A percentile compares a stretch with the other conserved stretches of the same genome.
Evolutionary conservation across 371 early-diverging fungal species (phyloP).

Genomic region (Blakeslea trispora): DNA sequence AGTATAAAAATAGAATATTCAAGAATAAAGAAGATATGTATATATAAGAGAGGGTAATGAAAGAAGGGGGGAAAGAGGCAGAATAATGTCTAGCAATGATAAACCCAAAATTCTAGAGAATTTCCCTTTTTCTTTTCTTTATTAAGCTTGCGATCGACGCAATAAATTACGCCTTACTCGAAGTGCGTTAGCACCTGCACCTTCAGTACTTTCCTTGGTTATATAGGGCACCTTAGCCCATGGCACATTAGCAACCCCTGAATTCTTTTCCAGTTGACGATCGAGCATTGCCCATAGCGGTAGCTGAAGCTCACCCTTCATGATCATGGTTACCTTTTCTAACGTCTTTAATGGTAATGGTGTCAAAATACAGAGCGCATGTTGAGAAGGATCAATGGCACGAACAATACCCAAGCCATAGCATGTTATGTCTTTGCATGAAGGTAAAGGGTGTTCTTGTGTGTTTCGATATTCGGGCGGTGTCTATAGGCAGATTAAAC

Average conservation of each 20-base stretch:
- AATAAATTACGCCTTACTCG: conserved; percentile 40
- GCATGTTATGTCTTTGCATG: conserved; percentile 57
- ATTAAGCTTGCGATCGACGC: conserved; percentile 22
- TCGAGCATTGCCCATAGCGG: conserved; percentile 51
- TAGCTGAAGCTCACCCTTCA: conserved; percentile 60
- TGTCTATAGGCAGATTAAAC: too few species aligned
- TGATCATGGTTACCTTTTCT: conserved; percentile 59
- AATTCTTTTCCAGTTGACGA: conserved; percentile 34
- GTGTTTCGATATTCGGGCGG: conserved; percentile 61
- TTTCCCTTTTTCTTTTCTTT: conserved; percentile 6
- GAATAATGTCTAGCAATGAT: too few species aligned
- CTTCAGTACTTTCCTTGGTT: conserved; percentile 34
- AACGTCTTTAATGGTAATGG: conserved; percentile 56
- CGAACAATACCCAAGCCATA: conserved; percentile 77
- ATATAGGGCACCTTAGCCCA: conserved; percentile 56
- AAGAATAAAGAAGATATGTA: too few species aligned
- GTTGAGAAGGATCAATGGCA: conserved; percentile 63
- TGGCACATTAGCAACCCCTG: conserved; percentile 49
- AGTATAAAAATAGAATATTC: too few species aligned
- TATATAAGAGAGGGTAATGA: too few species aligned
- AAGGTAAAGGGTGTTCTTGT: conserved; percentile 47
- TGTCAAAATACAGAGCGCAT: conserved; percentile 64
- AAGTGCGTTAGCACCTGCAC: conserved; percentile 38
- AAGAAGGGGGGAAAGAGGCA: background rate
- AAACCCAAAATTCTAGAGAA: conserved; percentile 3